Base-by-base conservation (phyloP, 805 yeast species). In the Vanderwaltozyma polyspora region DNA sequence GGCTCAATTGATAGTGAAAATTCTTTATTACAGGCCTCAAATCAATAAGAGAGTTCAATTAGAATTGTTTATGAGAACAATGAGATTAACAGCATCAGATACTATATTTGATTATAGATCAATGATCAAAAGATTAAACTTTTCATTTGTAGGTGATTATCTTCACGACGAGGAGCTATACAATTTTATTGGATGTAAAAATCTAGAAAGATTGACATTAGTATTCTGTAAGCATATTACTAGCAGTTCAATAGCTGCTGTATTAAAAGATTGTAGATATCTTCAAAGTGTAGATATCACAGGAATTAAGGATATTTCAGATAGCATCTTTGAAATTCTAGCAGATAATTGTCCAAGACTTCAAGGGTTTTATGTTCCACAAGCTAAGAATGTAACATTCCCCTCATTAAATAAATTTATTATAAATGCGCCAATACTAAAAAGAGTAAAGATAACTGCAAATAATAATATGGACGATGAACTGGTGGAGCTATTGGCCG, bases 341-440 rank as follows among this genome's bases (percentile, higher is more conserved):
- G 85, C 95, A 3, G 51, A 52, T 7, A 68, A 73, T 48, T 87
- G 95, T 56, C 70, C 72, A 25, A 63, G 89, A 31, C 64, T 89
- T 29, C 96, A 89, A 60, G 95, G 95, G 1, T 63, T 87, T 30
- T 87, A 86, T 53, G 91, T 91, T 0, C 87, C 94, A 2, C 83
- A 82, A 5, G 86, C 95, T 37, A 72, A 72, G 25, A 59, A 64
- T n/a, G 77, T 89, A 3, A 66, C 80, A 5, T 82, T 81, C 41
- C 61, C 51, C 3, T 81, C 89, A 2, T 67, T 89, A 10, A 47
- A 72, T 22, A 58, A 60, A 25, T 64, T 87, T 39, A 68, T 84
- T 10, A 48, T 60, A 22, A 64, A 67, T 23, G 84, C 95, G 39
- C 81, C 80, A 2, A 66, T 76, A 67, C 64, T 89, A 42, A 84